Percentiles rank a stretch among this genome's conserved stretches.
Evolutionary conservation across 2,329 filamentous ascomycete species (phyloP).

Genomic region (Verticillium zaregamsianum): DNA sequence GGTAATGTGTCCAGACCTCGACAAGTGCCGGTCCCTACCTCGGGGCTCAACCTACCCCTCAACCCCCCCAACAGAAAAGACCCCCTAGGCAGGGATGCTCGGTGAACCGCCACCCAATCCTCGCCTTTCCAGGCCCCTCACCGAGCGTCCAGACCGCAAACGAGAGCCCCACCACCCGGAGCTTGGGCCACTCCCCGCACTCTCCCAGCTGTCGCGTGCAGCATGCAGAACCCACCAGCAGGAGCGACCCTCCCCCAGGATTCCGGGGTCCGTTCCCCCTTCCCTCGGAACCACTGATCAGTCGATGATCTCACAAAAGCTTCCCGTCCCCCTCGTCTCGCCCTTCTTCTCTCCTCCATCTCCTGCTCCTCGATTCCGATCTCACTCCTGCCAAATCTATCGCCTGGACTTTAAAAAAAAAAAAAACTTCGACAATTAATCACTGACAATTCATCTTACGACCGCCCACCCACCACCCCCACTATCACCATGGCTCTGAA

Average conservation of each 20-base stretch:
- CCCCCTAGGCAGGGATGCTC: neutral
- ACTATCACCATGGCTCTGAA: neutral
- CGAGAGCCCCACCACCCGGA: neutral
- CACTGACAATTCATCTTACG: neutral
- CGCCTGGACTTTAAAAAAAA: neutral
- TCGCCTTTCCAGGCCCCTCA: neutral
- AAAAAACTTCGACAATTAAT: neutral
- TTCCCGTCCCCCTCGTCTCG: neutral
- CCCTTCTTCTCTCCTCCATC: conserved; percentile 1
- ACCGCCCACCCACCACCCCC: neutral
- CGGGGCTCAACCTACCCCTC: neutral
- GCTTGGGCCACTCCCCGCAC: neutral
- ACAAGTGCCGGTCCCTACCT: neutral
- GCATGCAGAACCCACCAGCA: neutral
- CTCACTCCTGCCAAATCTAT: neutral
- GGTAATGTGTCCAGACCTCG: neutral
- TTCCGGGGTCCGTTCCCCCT: neutral
- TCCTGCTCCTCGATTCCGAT: neutral
- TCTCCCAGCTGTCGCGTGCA: conserved; percentile 1
- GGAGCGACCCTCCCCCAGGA: neutral
- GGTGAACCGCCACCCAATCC: neutral
- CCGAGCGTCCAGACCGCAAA: neutral
- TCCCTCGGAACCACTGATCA: neutral
- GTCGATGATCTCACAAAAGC: neutral
- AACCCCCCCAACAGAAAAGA: neutral